Conservation (phyloP, 1,284 basidiomycete genomes). For the Xerocomus amazonicus region DNA sequence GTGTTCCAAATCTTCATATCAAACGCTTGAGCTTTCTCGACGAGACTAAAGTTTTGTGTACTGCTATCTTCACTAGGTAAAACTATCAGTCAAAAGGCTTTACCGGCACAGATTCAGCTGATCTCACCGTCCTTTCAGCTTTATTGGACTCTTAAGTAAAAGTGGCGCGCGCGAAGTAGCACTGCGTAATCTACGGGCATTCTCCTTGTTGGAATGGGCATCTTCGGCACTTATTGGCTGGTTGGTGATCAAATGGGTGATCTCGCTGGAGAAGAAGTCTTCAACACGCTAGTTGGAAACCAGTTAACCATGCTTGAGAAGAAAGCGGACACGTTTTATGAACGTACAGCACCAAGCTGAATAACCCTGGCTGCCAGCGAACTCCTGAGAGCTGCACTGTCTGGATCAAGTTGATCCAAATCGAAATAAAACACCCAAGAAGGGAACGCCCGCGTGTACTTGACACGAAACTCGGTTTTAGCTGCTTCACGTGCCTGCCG, state of each 20-base stretch:
- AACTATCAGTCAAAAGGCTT: slow-evolving; percentile 3
- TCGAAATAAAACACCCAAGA: slow-evolving; percentile 86
- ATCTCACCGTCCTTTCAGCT: slow-evolving; percentile 54
- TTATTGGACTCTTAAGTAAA: slow-evolving; percentile 61
- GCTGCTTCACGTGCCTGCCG: slow-evolving; percentile 54
- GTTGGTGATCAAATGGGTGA: slow-evolving; percentile 86
- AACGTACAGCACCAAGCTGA: slow-evolving; percentile 76
- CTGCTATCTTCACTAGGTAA: slow-evolving; percentile 23
- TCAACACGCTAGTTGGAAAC: slow-evolving; percentile 58
- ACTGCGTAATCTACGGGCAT: slow-evolving; percentile 37
- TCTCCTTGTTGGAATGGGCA: slow-evolving; percentile 60
- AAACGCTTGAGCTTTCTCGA: slow-evolving; percentile 73
- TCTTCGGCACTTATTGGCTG: slow-evolving; percentile 40
- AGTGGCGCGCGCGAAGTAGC: slow-evolving; percentile 22
- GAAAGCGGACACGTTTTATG: not conserved
- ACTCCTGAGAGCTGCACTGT: slow-evolving; percentile 43
- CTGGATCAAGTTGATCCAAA: slow-evolving; percentile 53
- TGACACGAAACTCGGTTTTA: slow-evolving; percentile 73
- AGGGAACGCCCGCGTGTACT: slow-evolving; percentile 85
- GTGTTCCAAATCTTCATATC: slow-evolving; percentile 89
- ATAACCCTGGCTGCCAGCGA: slow-evolving; percentile 53
- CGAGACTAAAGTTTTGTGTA: slow-evolving; percentile 51
- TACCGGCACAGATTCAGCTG: not conserved
- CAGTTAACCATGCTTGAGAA: slow-evolving; percentile 1
- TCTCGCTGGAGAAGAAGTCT: slow-evolving; percentile 81